Conservation (phyloP, 2,329 filamentous ascomycete genomes). For the Paecilomyces variotii region DNA sequence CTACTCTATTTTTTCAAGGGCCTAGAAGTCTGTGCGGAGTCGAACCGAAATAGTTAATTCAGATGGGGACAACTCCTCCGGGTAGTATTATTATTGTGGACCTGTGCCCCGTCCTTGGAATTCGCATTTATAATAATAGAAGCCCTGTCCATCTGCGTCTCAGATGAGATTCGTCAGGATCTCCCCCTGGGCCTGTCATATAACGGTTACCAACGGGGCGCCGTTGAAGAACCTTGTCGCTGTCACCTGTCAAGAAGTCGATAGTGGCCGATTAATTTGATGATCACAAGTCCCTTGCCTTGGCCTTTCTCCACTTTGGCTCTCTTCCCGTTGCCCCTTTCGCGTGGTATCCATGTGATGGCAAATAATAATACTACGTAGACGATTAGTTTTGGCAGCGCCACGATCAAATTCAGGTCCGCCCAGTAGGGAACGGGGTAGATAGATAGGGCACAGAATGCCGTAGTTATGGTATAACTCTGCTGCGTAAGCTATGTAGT, state of each 20-base stretch:
- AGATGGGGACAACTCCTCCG: background rate
- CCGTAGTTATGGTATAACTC: no score
- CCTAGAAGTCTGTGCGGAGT: background rate
- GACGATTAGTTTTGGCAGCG: background rate
- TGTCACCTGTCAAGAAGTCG: background rate
- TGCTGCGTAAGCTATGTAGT: no score
- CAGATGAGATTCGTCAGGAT: background rate
- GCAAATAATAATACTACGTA: background rate
- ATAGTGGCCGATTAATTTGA: background rate
- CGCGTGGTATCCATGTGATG: background rate
- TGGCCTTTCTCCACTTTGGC: background rate
- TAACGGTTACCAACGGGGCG: background rate
- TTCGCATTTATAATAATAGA: background rate
- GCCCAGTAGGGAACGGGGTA: background rate
- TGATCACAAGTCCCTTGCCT: background rate
- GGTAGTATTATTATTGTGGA: background rate
- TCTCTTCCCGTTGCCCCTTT: background rate
- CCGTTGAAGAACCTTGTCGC: background rate
- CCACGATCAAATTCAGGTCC: background rate
- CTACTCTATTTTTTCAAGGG: background rate
- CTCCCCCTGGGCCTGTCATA: background rate
- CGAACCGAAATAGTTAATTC: background rate
- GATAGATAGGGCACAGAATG: no score
- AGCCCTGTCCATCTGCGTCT: background rate
- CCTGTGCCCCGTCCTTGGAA: background rate